Evolutionary conservation across 192 early-diverging fungal genomes (phyloP).

Genomic region (Entomortierella lignicola): DNA sequence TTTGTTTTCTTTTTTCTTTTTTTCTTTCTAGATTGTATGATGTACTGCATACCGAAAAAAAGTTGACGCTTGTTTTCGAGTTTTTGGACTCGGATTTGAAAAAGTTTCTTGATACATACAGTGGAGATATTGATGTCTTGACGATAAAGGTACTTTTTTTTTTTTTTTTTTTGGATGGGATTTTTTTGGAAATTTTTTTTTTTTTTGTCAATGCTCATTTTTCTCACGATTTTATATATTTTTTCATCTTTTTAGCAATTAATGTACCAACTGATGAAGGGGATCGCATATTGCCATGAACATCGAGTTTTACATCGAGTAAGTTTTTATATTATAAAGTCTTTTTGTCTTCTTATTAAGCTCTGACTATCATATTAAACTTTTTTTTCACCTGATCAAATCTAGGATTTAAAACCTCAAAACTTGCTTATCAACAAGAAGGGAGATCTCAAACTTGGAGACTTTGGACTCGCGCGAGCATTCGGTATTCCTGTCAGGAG

Average conservation of each 20-base stretch:
- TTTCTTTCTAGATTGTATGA: constrained; percentile 95
- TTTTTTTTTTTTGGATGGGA: neutral
- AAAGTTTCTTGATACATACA: constrained; percentile 94
- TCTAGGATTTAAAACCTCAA: constrained; percentile 89
- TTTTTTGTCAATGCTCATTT: neutral
- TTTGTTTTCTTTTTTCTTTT: too few species aligned
- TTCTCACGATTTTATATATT: neutral
- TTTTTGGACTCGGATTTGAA: constrained; percentile 99
- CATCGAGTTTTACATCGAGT: constrained; percentile 95
- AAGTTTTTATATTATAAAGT: too few species aligned
- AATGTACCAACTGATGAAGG: constrained; percentile 97
- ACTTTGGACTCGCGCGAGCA: constrained; percentile 97
- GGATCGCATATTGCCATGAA: constrained; percentile 98
- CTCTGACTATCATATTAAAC: too few species aligned
- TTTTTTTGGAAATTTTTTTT: too few species aligned
- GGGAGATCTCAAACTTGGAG: constrained; percentile 85
- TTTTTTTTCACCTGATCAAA: neutral
- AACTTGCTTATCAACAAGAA: constrained; percentile 96
- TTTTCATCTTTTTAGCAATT: constrained; percentile 69
- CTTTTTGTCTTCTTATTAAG: too few species aligned
- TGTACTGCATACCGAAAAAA: constrained; percentile 97
- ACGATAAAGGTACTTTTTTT: constrained; percentile 85
- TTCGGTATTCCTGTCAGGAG: constrained; percentile 95
- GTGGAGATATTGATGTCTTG: constrained; percentile 80
- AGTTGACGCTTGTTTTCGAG: constrained; percentile 98